Evolutionary conservation across 2,329 filamentous ascomycete species (phyloP), one percentile per base, ranked within the genome.

Genomic region (Botrytis porri): DNA sequence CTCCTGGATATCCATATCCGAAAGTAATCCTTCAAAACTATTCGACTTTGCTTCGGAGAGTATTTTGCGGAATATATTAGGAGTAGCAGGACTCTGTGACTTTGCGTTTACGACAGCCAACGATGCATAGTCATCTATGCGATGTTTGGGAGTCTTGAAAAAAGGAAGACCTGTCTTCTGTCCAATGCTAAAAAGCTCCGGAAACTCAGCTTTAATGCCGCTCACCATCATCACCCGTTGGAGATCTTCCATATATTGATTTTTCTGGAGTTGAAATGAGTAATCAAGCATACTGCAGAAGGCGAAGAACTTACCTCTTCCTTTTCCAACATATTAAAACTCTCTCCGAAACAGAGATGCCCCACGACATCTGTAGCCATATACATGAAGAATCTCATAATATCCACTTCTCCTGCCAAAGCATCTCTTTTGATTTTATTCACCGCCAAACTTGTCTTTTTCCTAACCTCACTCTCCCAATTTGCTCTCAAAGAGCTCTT

Each of bases 281-380:
- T 18, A 67, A 20, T 54, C 71, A 18, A 20, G 10, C 61, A 32
- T 29, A 7, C 3, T 6, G 14, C 29, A 43, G 37, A 4, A 18
- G 18, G 25, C 6, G 39, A 29, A n/a, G 41, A 63, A 43, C 80
- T 74, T 76, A 87, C 86, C 80, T 85, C 78, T 22, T 85, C 86
- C 9, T 78, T 77, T 71, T 89, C 86, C 7, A 90, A 78, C 81
- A 85, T 85, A 0, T 80, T 79, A 73, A 89, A 88, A 0, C 86
- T 86, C n/a, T 88, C 83, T 0, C 87, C 87, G 77, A 89, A 89
- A 1, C 81, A 84, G 8, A 89, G 78, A 69, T 88, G 83, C 0
- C 84, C 86, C 69, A 88, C 86, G 0, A 87, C 79, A 76, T 89
- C 88, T 0, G 86, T 87, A 0, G 86, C 80, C 82, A 88, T 84